These are phyloP conservation scores for Epichloe sylvatica DNA, from an alignment of 2,329 filamentous ascomycete species.

Conservation along the genomic window DNA sequence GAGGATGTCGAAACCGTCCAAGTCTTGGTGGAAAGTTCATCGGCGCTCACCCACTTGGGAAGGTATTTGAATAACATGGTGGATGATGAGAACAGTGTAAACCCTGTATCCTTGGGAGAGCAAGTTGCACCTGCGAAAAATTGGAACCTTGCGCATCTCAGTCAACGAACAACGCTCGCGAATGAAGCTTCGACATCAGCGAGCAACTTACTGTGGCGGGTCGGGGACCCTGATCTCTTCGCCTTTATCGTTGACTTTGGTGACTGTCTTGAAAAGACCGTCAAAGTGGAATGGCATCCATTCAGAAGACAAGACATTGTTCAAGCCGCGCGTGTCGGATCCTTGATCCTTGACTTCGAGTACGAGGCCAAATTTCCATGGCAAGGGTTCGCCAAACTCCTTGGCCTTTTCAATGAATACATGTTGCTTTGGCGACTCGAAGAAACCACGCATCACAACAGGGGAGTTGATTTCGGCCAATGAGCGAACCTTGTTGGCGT, in stretches of 20 bases:
- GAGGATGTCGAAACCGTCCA: constrained; percentile 36
- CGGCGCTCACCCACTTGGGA: constrained; percentile 21
- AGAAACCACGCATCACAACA: constrained; percentile 37
- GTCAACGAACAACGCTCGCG: background rate
- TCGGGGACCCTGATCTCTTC: constrained; percentile 26
- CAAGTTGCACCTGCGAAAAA: constrained; percentile 34
- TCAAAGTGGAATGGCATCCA: constrained; percentile 46
- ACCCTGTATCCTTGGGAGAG: constrained; percentile 36
- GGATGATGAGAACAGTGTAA: constrained; percentile 24
- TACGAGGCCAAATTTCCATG: constrained; percentile 40
- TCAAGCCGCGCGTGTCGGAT: constrained; percentile 27
- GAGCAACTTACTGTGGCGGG: constrained; percentile 26
- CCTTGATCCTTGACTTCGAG: constrained; percentile 37
- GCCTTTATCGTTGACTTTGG: constrained; percentile 23
- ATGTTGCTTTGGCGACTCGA: constrained; percentile 29
- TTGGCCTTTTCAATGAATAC: constrained; percentile 31
- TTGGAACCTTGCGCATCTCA: constrained; percentile 27
- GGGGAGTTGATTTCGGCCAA: constrained; percentile 38
- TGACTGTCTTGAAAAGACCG: constrained; percentile 39
- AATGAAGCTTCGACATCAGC: background rate
- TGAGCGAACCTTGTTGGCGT: constrained; percentile 29
- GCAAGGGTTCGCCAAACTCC: constrained; percentile 32
- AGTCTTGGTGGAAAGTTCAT: constrained; percentile 24
- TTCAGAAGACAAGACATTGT: constrained; percentile 37
- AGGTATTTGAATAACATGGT: constrained; percentile 27